phyloP scores from a whole-genome alignment of 495 filamentous ascomycete genomes.

The Xylaria sp. region DNA sequence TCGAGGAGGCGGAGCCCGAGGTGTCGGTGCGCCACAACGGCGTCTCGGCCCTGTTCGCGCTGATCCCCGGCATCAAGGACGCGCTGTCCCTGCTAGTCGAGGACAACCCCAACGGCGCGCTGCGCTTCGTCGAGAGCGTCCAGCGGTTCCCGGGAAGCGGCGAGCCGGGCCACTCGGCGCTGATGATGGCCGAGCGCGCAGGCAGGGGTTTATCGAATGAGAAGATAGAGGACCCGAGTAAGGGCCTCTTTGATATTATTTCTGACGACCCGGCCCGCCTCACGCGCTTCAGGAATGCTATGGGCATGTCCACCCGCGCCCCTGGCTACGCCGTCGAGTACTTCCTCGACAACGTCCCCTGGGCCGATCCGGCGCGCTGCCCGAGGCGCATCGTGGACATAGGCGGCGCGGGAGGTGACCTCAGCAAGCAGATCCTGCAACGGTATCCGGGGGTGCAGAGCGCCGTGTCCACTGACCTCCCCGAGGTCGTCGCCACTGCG shows the following conservation, averaged over 20 bases:
- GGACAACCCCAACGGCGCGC: slow-evolving; percentile 46
- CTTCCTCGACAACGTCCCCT: slow-evolving; percentile 48
- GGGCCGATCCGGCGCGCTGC: slow-evolving; percentile 38
- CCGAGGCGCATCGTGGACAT: slow-evolving; percentile 51
- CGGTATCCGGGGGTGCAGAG: slow-evolving; percentile 37
- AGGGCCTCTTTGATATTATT: slow-evolving; percentile 46
- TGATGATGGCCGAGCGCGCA: slow-evolving; percentile 30
- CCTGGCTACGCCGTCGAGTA: slow-evolving; percentile 44
- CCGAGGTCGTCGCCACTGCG: slow-evolving; percentile 30
- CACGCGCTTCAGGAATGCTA: slow-evolving; percentile 51
- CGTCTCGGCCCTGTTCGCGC: slow-evolving; percentile 39
- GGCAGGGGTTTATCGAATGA: slow-evolving; percentile 12
- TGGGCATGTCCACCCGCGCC: slow-evolving; percentile 46
- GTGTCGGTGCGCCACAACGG: slow-evolving; percentile 51
- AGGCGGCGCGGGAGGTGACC: slow-evolving; percentile 45
- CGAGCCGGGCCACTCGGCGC: slow-evolving; percentile 36
- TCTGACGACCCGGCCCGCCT: slow-evolving; percentile 42
- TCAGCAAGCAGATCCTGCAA: slow-evolving; percentile 34
- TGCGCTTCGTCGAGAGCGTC: slow-evolving; percentile 34
- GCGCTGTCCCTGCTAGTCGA: slow-evolving; percentile 47
- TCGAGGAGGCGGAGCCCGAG: slow-evolving; percentile 52
- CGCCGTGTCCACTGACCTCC: slow-evolving; percentile 31
- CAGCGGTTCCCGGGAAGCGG: slow-evolving; percentile 35
- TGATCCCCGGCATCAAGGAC: slow-evolving; percentile 36
- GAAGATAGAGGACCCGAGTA: slow-evolving; percentile 32